Percentiles rank a stretch among this genome's conserved stretches.
Conservation (phyloP, 495 filamentous ascomycete genomes). For the Sabuloglossum arenarium region DNA sequence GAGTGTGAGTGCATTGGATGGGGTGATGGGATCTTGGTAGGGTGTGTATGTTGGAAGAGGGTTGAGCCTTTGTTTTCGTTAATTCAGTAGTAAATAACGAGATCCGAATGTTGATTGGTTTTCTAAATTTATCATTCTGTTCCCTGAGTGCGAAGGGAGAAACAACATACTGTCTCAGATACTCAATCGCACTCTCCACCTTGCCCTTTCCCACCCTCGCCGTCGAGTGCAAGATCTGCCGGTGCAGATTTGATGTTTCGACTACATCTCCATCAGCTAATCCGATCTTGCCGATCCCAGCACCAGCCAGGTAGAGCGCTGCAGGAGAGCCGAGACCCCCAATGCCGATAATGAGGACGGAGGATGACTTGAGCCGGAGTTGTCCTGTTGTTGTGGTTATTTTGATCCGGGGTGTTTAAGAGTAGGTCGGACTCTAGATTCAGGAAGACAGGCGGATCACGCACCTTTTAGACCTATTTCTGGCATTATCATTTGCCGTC, state of each 20-base stretch:
- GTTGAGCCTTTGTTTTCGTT: slow-evolving; percentile 31
- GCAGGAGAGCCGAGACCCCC: slow-evolving; percentile 87
- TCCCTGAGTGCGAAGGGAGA: background rate
- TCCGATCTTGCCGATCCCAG: slow-evolving; percentile 59
- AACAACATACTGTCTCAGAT: slow-evolving; percentile 35
- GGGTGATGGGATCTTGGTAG: slow-evolving; percentile 37
- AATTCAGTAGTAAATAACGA: background rate
- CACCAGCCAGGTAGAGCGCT: slow-evolving; percentile 62
- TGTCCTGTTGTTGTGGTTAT: slow-evolving; percentile 33
- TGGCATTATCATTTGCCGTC: slow-evolving; percentile 78
- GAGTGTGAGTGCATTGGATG: slow-evolving; percentile 39
- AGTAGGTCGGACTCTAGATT: background rate
- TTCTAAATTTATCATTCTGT: background rate
- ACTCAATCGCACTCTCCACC: slow-evolving; percentile 54
- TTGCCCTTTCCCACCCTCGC: slow-evolving; percentile 55
- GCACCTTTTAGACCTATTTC: slow-evolving; percentile 55
- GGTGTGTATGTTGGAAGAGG: slow-evolving; percentile 39
- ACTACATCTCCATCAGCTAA: slow-evolving; percentile 51
- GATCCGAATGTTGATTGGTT: background rate
- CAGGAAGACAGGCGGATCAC: background rate
- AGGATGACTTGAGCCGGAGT: slow-evolving; percentile 45
- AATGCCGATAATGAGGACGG: slow-evolving; percentile 70
- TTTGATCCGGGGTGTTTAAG: background rate
- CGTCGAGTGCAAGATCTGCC: slow-evolving; percentile 65
- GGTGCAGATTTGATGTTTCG: slow-evolving; percentile 79